A percentile compares a stretch with the other conserved stretches of the same genome.
These are phyloP conservation scores for Talaromyces trachyspermus DNA, from an alignment of 495 filamentous ascomycete species.

Conservation along the genomic window DNA sequence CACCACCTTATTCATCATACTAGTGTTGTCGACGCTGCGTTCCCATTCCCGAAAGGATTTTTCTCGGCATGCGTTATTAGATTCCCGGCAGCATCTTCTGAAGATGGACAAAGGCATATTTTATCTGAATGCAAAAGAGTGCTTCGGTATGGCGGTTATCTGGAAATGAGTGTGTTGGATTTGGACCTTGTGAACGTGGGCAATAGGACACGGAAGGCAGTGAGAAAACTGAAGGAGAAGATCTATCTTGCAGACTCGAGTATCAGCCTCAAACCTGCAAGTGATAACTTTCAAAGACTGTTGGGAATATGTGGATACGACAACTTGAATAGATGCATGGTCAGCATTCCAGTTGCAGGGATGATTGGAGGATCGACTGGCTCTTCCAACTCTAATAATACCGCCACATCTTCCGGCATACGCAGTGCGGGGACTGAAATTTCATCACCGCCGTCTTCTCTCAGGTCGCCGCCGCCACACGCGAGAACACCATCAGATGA, in stretches of 20 bases:
- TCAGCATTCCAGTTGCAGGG: conserved; percentile 83
- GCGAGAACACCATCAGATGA: conserved; percentile 35
- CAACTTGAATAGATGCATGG: conserved; percentile 77
- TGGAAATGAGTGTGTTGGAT: conserved; percentile 81
- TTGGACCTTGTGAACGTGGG: conserved; percentile 86
- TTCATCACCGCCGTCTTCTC: conserved; percentile 20
- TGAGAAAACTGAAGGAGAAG: conserved; percentile 69
- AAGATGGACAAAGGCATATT: conserved; percentile 67
- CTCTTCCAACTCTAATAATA: conserved; percentile 28
- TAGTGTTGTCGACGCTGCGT: conserved; percentile 56
- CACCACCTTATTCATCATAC: conserved; percentile 77
- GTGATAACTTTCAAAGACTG: conserved; percentile 69
- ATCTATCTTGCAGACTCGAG: conserved; percentile 56
- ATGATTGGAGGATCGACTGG: conserved; percentile 42
- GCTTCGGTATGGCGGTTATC: conserved; percentile 78
- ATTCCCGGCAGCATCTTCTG: conserved; percentile 71
- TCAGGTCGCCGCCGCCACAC: conserved; percentile 16
- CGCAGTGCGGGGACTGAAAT: conserved; percentile 21
- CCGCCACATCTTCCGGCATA: conserved; percentile 17
- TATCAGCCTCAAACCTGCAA: conserved; percentile 63
- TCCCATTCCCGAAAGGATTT: conserved; percentile 82
- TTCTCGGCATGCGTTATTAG: conserved; percentile 84
- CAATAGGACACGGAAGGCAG: conserved; percentile 61
- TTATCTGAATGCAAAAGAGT: conserved; percentile 87
- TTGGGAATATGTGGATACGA: conserved; percentile 74